Base-by-base conservation (phyloP, 768 basidiomycete genomes). In the Podaxis carcinomalis region DNA sequence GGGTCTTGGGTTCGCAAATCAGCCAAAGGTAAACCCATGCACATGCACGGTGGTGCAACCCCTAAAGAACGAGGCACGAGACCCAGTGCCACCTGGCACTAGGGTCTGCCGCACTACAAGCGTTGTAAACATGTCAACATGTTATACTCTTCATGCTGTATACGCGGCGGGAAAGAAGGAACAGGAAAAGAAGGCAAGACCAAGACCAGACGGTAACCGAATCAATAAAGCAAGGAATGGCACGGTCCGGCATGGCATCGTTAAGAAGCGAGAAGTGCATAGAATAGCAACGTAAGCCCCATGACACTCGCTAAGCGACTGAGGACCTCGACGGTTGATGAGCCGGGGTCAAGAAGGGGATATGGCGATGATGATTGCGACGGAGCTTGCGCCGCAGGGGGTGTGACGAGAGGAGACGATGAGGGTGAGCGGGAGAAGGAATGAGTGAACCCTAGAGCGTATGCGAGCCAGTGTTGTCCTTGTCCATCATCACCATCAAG, bases 181-280 rank as follows among this genome's bases (percentile, higher is more conserved):
- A 32, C 7, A 32, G 28, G 32, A 32, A 32, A 32, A 32, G 28
- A 32, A 32, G 32, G 32, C 32, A 32, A 44, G 42, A n/a, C 40
- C 32, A 32, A 44, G 42, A n/a, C 40, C 42, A 44, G 42, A 44
- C 7, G 4, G 7, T 44, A 19, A n/a, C 42, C 9, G 19, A 44
- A 16, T 44, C n/a, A 44, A 44, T 21, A 9, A 9, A 23, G 6
- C n/a, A 44, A 44, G 7, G 42, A 19, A n/a, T 21, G 42, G 14
- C 32, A 19, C 19, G 6, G 16, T 44, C n/a, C 19, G n/a, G 42
- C 16, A 44, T 16, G 42, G n/a, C n/a, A 19, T 19, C 14, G n/a
- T 86, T 86, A 73, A 59, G 74, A 32, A 69, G 70, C 16, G 63
- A 74, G 56, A 54, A 61, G 51, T 51, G 64, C 56, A 35, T 68